Percentiles rank a stretch among this genome's conserved stretches.
Evolutionary conservation across 139 green algal genomes (phyloP).

Genomic region (Pseudopediastrum boryanum): DNA sequence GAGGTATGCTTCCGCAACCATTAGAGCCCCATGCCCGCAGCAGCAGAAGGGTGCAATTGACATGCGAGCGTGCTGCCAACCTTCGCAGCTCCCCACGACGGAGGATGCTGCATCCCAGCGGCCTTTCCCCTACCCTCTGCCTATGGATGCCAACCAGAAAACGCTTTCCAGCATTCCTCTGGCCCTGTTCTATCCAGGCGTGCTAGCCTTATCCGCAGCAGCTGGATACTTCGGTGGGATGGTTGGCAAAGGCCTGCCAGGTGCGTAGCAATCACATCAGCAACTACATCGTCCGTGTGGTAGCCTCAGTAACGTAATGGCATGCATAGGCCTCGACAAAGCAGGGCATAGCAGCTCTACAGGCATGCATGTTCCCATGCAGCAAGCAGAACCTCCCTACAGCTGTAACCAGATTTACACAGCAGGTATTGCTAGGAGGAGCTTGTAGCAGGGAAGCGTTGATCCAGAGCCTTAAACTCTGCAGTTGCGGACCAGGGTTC

Average conservation of each 20-base stretch:
- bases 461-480: no score
- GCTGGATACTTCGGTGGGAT: slow-evolving; percentile 43
- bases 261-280: slow-evolving; percentile 37
- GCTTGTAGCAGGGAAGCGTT: no score
- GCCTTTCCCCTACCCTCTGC: slow-evolving; percentile 34
- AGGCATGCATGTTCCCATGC: no score
- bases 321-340: slow-evolving; percentile 12
- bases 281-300: background rate
- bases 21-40: no score
- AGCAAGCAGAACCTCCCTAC: no score
- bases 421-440: no score
- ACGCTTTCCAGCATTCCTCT: slow-evolving; percentile 63
- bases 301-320: background rate
- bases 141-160: slow-evolving; percentile 65
- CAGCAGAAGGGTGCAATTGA: no score
- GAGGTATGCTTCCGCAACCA: no score
- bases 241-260: slow-evolving; percentile 48
- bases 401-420: no score
- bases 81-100: slow-evolving; percentile 6
- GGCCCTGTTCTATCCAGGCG: slow-evolving; percentile 63
- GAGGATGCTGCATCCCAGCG: slow-evolving; percentile 8
- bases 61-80: background rate
- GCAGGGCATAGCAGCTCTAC: no score
- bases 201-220: slow-evolving; percentile 54
- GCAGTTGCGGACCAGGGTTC: no score